Evolutionary conservation across 257 asterid genomes (phyloP), one percentile per base, ranked within the genome.

Genomic region (Linaria vulgaris): DNA sequence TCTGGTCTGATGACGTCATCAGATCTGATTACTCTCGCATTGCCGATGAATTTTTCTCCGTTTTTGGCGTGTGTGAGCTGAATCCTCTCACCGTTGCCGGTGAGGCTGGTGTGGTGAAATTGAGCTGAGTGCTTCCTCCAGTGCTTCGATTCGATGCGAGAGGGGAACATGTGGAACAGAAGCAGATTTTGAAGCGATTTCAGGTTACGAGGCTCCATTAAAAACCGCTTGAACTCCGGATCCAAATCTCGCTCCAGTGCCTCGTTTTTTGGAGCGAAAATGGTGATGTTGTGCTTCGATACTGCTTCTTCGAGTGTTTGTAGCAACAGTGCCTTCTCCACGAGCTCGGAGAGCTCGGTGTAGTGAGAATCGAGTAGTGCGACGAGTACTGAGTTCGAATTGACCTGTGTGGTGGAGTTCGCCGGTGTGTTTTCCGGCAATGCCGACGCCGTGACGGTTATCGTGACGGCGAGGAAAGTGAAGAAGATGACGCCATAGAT

Each of bases 331-430:
- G 99, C 97, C 57, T 90, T 94, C 69, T 94, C 99, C 30, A 94
- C 86, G 0, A 94, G 94, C 77, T 94, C 99, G 0, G 99, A 85
- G 1, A 94, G 87, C 81, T 87, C 95, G 11, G 97, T 87, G 67
- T 92, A 92, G 64, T 77, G 99, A 1, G 97, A 89, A 72, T 92
- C 99, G 66, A 92, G 38, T 2, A 89, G 88, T 2, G 99, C 99
- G 0, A 92, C 99, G 59, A 92, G 79, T 7, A 92, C 86, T 0
- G 99, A 92, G 70, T 87, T 92, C 65, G 99, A 92, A 67, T 87
- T 87, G 66, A 87, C 82, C 71, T 81, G 87, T 1, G 75, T 15
- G 1, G 46, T 7, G 9, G 82, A 9, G 23, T 81, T 67, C 6
- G 53, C 12, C 0, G 75, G 1, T 12, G 73, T 45, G 19, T 49